Conservation (phyloP, 2,329 filamentous ascomycete genomes). For the Xylariaceae sp. region DNA sequence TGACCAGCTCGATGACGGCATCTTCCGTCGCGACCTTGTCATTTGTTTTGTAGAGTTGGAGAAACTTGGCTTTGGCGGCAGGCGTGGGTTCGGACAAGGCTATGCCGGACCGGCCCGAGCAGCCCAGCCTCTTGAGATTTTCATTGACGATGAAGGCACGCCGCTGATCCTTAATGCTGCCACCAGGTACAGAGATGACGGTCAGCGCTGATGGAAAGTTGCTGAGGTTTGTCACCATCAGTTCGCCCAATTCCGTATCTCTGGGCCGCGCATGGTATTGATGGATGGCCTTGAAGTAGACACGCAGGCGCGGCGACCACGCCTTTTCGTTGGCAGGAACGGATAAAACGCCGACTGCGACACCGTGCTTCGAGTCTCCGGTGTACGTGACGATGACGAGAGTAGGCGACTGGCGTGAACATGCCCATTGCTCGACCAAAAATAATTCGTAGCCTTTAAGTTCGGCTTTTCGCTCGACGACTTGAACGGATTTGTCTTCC, state of each 20-base stretch:
- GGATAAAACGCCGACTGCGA: constrained; percentile 75
- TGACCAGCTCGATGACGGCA: constrained; percentile 83
- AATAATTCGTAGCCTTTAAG: constrained; percentile 88
- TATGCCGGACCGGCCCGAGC: constrained; percentile 83
- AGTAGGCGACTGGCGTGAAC: constrained; percentile 83
- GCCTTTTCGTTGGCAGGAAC: constrained; percentile 73
- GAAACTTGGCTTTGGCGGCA: constrained; percentile 85
- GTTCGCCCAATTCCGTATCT: constrained; percentile 73
- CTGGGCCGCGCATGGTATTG: constrained; percentile 81
- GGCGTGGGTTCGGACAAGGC: constrained; percentile 72
- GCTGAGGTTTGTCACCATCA: constrained; percentile 93
- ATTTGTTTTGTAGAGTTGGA: constrained; percentile 82
- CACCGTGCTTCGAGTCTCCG: constrained; percentile 72
- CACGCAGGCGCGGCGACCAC: constrained; percentile 74
- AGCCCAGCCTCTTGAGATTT: constrained; percentile 85
- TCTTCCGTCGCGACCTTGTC: constrained; percentile 74
- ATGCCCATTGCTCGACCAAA: constrained; percentile 96
- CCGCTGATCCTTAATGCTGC: constrained; percentile 74
- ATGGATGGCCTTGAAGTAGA: constrained; percentile 83
- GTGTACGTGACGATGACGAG: constrained; percentile 92
- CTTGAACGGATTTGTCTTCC: constrained; percentile 71
- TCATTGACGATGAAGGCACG: constrained; percentile 91
- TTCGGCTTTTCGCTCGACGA: constrained; percentile 66
- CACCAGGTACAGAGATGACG: constrained; percentile 84
- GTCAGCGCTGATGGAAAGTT: constrained; percentile 88